A percentile compares a stretch with the other conserved stretches of the same genome.
Conservation (phyloP, 2,329 filamentous ascomycete genomes). For the Cytospora schulzeri region DNA sequence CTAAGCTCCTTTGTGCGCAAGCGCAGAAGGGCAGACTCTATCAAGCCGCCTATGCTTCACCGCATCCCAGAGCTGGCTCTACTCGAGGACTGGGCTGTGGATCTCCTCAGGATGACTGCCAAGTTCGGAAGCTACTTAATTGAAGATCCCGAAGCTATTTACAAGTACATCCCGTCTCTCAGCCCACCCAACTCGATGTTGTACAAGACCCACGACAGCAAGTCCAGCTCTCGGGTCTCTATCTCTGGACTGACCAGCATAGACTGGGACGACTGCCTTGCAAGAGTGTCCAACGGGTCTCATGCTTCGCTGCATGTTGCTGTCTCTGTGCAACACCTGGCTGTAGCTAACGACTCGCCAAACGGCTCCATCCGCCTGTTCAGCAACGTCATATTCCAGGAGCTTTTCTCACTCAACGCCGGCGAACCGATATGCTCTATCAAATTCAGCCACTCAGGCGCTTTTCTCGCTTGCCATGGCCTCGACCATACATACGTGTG, state of each 20-base stretch:
- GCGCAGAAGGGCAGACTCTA: slow-evolving; percentile 23
- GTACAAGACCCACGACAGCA: slow-evolving; percentile 29
- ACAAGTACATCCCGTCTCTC: slow-evolving; percentile 33
- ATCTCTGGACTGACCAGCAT: slow-evolving; percentile 30
- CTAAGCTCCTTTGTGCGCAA: slow-evolving; percentile 25
- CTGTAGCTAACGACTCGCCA: slow-evolving; percentile 9
- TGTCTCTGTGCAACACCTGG: slow-evolving; percentile 9
- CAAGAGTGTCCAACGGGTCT: slow-evolving; percentile 29
- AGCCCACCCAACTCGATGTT: slow-evolving; percentile 32
- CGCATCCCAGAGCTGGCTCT: slow-evolving; percentile 27
- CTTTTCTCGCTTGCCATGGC: slow-evolving; percentile 3
- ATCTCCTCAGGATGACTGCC: slow-evolving; percentile 31
- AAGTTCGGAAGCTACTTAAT: slow-evolving; percentile 31
- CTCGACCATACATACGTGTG: slow-evolving; percentile 19
- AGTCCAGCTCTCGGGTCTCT: slow-evolving; percentile 23
- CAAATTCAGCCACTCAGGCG: slow-evolving; percentile 6
- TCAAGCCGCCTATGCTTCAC: slow-evolving; percentile 24
- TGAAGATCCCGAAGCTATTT: slow-evolving; percentile 31
- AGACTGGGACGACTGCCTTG: slow-evolving; percentile 35
- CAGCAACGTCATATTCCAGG: slow-evolving; percentile 16
- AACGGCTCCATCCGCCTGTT: slow-evolving; percentile 11
- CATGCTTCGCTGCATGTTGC: slow-evolving; percentile 10
- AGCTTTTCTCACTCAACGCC: neutral
- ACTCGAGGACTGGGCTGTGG: slow-evolving; percentile 31
- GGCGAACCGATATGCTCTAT: slow-evolving; percentile 15